A percentile compares a stretch with the other conserved stretches of the same genome.
Evolutionary conservation across 768 basidiomycete genomes (phyloP).

Genomic region (Chalciporus sphaerocephalus): DNA sequence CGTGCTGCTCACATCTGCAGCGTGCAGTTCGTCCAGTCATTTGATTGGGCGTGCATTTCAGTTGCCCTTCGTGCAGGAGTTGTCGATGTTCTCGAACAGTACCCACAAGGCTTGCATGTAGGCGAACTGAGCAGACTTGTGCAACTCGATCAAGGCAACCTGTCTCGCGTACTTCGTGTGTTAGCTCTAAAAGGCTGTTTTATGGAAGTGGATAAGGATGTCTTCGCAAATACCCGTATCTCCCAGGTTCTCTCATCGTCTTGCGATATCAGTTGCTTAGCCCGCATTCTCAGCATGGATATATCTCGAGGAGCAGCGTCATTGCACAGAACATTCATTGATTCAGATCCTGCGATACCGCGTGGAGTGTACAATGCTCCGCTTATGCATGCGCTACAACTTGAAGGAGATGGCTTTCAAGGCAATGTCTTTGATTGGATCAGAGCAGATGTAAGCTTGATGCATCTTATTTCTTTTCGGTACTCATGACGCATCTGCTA

Average conservation of each 20-base stretch:
- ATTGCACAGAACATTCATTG: conserved; percentile 23
- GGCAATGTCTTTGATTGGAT: conserved; percentile 23
- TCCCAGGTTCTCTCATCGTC: conserved; percentile 23
- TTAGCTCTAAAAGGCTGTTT: conserved; percentile 31
- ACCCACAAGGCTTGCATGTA: conserved; percentile 30
- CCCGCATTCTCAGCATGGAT: conserved; percentile 7
- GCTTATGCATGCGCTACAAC: conserved; percentile 18
- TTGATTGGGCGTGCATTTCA: conserved; percentile 24
- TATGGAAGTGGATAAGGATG: conserved; percentile 27
- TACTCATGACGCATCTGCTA: no score
- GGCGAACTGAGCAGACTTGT: conserved; percentile 23
- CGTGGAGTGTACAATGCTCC: conserved; percentile 20
- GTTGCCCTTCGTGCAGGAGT: conserved; percentile 24
- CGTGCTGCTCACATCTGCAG: no score
- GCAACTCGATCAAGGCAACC: conserved; percentile 25
- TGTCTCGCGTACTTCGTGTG: conserved; percentile 27
- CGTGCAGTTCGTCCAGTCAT: conserved; percentile 22
- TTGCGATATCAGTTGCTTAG: conserved; percentile 8
- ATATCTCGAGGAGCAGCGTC: conserved; percentile 8
- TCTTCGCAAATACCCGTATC: conserved; percentile 34
- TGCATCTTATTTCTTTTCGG: neutral
- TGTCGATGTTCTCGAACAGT: conserved; percentile 22
- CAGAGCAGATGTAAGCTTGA: conserved; percentile 17
- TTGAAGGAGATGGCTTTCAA: conserved; percentile 11
- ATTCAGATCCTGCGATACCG: conserved; percentile 21